Percentiles rank a stretch among this genome's conserved stretches.
Evolutionary conservation across 306 rosid genomes (phyloP).

Genomic region (Mimosa pudica): DNA sequence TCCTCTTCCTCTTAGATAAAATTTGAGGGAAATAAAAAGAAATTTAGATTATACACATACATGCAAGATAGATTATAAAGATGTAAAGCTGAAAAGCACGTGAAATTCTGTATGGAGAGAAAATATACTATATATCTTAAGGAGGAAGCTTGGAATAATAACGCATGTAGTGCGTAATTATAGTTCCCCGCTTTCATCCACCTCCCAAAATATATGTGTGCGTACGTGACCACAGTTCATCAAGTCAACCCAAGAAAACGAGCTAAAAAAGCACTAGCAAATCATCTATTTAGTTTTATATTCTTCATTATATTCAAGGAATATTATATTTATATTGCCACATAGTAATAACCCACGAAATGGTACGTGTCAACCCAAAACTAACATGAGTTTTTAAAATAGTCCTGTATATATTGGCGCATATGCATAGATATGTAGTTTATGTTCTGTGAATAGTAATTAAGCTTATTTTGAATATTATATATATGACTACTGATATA

Average conservation of each 20-base stretch:
- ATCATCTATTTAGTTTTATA: background rate
- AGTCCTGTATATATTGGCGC: background rate
- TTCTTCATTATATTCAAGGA: background rate
- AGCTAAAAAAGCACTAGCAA: background rate
- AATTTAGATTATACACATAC: background rate
- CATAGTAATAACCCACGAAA: background rate
- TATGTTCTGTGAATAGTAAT: background rate
- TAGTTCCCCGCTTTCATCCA: background rate
- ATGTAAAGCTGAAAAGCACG: background rate
- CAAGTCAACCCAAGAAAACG: slow-evolving; percentile 16
- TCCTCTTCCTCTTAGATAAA: background rate
- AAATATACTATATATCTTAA: slow-evolving; percentile 40
- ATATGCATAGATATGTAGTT: background rate
- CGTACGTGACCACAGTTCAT: slow-evolving; percentile 38
- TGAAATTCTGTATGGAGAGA: background rate
- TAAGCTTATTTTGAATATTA: background rate
- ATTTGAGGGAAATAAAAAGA: background rate
- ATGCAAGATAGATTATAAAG: background rate
- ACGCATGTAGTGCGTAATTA: slow-evolving; percentile 22
- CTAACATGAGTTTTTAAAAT: background rate
- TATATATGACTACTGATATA: too few species aligned
- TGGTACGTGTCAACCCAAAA: too few species aligned
- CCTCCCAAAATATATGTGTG: background rate
- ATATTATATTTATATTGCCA: background rate
- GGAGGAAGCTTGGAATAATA: slow-evolving; percentile 49